Percentiles rank a stretch among this genome's conserved stretches.
Evolutionary conservation across 768 basidiomycete species (phyloP).

Genomic region (Cyclocybe aegerita): DNA sequence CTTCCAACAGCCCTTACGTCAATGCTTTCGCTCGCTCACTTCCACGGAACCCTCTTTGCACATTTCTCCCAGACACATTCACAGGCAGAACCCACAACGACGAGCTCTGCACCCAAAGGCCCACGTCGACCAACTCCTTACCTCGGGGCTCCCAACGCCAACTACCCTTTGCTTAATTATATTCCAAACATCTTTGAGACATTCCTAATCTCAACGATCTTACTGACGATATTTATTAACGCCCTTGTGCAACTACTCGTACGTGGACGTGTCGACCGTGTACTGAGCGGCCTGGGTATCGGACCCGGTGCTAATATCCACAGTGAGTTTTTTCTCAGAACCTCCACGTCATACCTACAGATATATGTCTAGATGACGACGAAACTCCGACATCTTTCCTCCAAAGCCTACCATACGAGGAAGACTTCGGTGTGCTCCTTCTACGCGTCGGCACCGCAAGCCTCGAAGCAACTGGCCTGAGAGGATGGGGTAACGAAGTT

Average conservation of each 20-base stretch:
- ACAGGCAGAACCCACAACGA: constrained; percentile 14
- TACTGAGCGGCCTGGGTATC: constrained; percentile 55
- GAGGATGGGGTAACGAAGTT: constrained; percentile 76
- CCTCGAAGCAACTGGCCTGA: constrained; percentile 69
- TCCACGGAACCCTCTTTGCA: constrained; percentile 58
- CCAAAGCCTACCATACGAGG: constrained; percentile 52
- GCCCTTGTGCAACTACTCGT: constrained; percentile 64
- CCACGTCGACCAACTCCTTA: neutral
- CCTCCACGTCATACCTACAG: neutral
- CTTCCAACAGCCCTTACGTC: constrained; percentile 67
- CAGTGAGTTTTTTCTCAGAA: constrained; percentile 12
- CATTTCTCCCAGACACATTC: constrained; percentile 20
- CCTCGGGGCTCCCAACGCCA: constrained; percentile 7
- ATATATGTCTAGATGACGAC: constrained; percentile 14
- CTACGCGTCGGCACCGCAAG: constrained; percentile 74
- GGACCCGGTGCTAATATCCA: constrained; percentile 25
- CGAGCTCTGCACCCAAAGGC: constrained; percentile 1
- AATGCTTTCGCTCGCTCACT: constrained; percentile 60
- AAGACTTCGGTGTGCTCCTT: constrained; percentile 72
- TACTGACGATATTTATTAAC: constrained; percentile 61
- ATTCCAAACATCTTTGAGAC: constrained; percentile 75
- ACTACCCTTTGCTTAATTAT: constrained; percentile 72
- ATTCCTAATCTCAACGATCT: constrained; percentile 52
- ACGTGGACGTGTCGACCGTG: constrained; percentile 55
- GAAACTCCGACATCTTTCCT: constrained; percentile 18